Base-by-base conservation (phyloP, 192 early-diverging fungal genomes). In the Chytriomyces sp. region DNA sequence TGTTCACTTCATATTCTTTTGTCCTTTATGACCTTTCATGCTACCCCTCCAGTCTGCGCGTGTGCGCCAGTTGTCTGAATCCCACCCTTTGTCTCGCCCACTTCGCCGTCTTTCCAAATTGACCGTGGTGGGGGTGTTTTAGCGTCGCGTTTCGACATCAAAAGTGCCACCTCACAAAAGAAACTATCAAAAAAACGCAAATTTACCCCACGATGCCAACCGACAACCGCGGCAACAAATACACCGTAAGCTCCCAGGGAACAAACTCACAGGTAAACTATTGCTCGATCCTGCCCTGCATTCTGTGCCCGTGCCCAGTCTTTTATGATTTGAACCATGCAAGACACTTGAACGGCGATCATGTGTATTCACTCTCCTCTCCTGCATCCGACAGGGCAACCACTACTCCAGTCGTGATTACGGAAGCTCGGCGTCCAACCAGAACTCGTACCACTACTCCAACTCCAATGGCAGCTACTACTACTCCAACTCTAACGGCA, bases 381-480 rank as follows among this genome's bases (percentile, higher is more conserved):
- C 20, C 2, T 13, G 53, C 53, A 57, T 20, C 62, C 35, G 35
- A 35, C 62, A 64, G 26, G 62, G 62, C 62, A 64, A 64, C 62
- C 62, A 64, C 62, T 64, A 46, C 45, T 68, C 43, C 44, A 46
- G 43, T n/a, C 67, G 67, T 26, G 67, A 68, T 45, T 68, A 46
- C 45, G 67, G 67, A 26, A 20, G 18, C 67, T 68, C 67, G 1
- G 67, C 67, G 11, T 26, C 67, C 18, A 68, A 68, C 67, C 13
- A 35, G 43, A 68, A 68, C 67, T 46, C 45, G 16, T 68, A 68
- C 45, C 67, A 68, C 67, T 68, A 68, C 46, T 68, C 67, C 45
- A 68, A 68, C 67, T 68, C 67, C 13, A 9, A 68, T 45, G 24
- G 67, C 10, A 20, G 16, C 11, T 68, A 68, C 67, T 68, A 68